Base-by-base conservation (phyloP, 768 basidiomycete genomes). In the Mycena belliarum region DNA sequence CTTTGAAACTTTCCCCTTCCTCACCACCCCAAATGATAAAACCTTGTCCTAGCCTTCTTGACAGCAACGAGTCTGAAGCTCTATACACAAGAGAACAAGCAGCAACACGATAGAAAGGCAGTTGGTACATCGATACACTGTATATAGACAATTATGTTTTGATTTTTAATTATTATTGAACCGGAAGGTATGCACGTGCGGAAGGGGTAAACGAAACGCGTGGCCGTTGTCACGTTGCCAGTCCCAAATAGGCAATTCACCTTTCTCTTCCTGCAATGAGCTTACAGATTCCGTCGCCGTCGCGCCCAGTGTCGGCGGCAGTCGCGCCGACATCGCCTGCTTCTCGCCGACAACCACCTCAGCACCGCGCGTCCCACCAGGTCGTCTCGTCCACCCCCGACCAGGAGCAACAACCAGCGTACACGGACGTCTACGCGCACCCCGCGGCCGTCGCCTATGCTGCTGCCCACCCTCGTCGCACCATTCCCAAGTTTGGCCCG, bases 401-500 rank as follows among this genome's bases (percentile, higher is more conserved):
- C 26, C 6, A 35, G 18, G 52, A 57, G 3, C 53, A 45, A 24
- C 49, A 59, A 29, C 57, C 80, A 7, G 76, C 75, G 1, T 84
- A 82, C 69, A 79, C 85, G 21, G 90, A 93, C 72, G 88, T 92
- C 23, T 91, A 92, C 70, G 80, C 87, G 2, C 91, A 94, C 69
- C 92, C 92, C 1, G 91, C 91, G 18, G 92, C 90, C 4, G 77
- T 89, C 15, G 89, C 89, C n/a, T 94, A 89, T 68, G 84, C 85
- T 5, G 82, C 88, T 0, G 88, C 90, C 0, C 92, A 94, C 66
- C 91, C 92, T 8, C 80, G 88, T 52, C 82, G 93, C n/a, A 85
- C 86, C 24, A 93, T 94, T 40, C 93, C 93, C 52, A 90, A 88
- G 73, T 98, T 99, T 65, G 97, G 97, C 0, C 94, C 95, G 0